Base-by-base conservation (phyloP, 257 asterid species). In the Plantago ovata region DNA sequence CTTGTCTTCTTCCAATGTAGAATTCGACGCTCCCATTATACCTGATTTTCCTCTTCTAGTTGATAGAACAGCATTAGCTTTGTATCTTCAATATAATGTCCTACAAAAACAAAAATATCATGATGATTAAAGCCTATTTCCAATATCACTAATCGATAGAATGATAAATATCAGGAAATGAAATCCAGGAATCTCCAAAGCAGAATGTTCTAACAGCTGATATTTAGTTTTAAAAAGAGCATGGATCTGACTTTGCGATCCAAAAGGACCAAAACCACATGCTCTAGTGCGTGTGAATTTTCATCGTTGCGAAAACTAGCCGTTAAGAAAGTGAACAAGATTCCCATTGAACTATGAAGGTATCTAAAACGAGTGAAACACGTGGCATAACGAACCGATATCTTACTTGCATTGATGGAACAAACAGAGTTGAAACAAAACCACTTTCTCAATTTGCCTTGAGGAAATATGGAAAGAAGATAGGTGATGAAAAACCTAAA, bases 21-120 rank as follows among this genome's bases (percentile, higher is more conserved):
- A 93, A 70, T 79, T 84, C 32, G 95, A 72, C 38, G 87, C 92
- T 64, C 98, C 98, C 98, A 93, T 93, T 61, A 56, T 53, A 75
- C 53, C 36, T 60, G 40, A 10, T 24, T 20, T 57, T 51, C 53
- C 62, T 64, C 65, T 64, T 60, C 52, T 52, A 50, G 68, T 33
- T 44, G 67, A 43, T 63, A 44, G 55, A 28, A 61, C 69, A 68
- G 77, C 68, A 60, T 53, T 42, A 13, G 60, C 33, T 22, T 63
- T 62, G 63, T 46, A 58, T 39, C 52, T 66, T 33, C 21, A 47
- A 55, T 36, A 42, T 20, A 64, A 54, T 58, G 62, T 48, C 72
- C 73, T 7, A 52, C 16, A 21, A 51, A 59, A 57, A 57, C 9
- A 9, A 20, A 36, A 41, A 13, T 13, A 50, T 36, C 38, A 33